These are phyloP conservation scores for Plasmodiophora brassicae DNA, from an alignment of 208 protist species.

Conservation along the genomic window DNA sequence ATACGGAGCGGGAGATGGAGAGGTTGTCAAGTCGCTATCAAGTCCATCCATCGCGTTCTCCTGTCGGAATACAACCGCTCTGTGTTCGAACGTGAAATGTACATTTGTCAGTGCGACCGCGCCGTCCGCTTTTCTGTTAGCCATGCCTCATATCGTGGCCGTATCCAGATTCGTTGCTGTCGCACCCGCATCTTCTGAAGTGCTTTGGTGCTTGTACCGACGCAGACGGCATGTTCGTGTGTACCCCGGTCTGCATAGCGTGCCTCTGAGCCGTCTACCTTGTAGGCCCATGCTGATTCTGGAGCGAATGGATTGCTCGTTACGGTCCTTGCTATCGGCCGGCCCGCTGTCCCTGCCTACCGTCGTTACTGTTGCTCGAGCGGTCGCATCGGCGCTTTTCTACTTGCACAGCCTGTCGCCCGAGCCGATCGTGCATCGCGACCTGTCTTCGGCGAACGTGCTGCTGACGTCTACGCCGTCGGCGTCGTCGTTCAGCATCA, in stretches of 20 bases:
- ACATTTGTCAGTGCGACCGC: no score
- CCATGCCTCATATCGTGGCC: no score
- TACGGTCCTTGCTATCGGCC: neutral
- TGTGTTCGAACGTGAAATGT: slow-evolving; percentile 25
- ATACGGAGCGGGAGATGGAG: neutral
- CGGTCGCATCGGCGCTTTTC: neutral
- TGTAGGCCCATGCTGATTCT: neutral
- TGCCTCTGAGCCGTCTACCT: no score
- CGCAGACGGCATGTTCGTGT: neutral
- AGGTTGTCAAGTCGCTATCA: neutral
- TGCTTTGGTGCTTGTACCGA: slow-evolving; percentile 17
- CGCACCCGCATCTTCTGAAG: slow-evolving; percentile 17
- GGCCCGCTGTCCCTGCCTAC: neutral
- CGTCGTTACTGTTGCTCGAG: neutral
- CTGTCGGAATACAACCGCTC: neutral
- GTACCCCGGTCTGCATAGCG: no score
- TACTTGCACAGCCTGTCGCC: slow-evolving; percentile 2
- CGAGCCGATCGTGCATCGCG: neutral
- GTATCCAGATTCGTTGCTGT: slow-evolving; percentile 28
- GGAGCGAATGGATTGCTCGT: neutral
- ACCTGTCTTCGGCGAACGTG: slow-evolving; percentile 17
- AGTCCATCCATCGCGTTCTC: slow-evolving; percentile 14
- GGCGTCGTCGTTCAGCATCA: neutral
- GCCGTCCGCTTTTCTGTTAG: no score
- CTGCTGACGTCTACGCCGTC: neutral